A percentile compares a stretch with the other conserved stretches of the same genome.
Evolutionary conservation across 495 filamentous ascomycete species (phyloP).

Genomic region (Penicillium mononematosum): DNA sequence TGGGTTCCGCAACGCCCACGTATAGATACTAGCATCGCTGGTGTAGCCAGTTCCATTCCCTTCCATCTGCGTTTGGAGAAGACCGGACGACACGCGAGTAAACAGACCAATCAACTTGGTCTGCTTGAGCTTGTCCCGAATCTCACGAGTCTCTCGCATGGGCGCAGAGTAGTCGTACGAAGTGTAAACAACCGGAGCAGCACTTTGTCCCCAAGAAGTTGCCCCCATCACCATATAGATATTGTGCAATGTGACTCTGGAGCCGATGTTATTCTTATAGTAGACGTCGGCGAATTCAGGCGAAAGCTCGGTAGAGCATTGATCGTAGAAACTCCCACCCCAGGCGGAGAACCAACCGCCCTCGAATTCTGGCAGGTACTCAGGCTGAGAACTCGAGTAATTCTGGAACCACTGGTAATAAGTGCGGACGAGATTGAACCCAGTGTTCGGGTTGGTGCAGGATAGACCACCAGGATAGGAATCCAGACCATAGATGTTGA

Average conservation of each 20-base stretch:
- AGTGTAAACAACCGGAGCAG: constrained; percentile 50
- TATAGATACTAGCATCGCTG: constrained; percentile 43
- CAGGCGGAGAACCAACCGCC: constrained; percentile 54
- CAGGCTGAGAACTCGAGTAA: constrained; percentile 51
- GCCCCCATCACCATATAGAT: constrained; percentile 59
- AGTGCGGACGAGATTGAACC: constrained; percentile 50
- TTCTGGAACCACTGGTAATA: constrained; percentile 60
- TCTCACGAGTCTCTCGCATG: constrained; percentile 44
- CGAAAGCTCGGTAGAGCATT: constrained; percentile 44
- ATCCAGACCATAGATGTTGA: constrained; percentile 56
- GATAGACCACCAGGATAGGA: constrained; percentile 55
- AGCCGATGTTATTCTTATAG: constrained; percentile 57
- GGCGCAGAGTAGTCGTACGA: constrained; percentile 49
- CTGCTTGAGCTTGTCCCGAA: constrained; percentile 49
- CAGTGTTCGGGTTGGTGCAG: constrained; percentile 49
- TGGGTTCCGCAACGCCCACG: constrained; percentile 55
- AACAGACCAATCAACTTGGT: constrained; percentile 57
- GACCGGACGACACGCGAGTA: constrained; percentile 52
- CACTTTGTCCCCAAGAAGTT: constrained; percentile 55
- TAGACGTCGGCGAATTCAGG: constrained; percentile 55
- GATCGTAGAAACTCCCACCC: constrained; percentile 52
- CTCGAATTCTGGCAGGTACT: constrained; percentile 53
- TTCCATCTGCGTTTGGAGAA: constrained; percentile 53
- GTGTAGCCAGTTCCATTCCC: constrained; percentile 58
- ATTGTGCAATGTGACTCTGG: constrained; percentile 47